These are phyloP conservation scores for Cladosporium sp. DNA, from an alignment of 2,329 filamentous ascomycete species.

Conservation along the genomic window DNA sequence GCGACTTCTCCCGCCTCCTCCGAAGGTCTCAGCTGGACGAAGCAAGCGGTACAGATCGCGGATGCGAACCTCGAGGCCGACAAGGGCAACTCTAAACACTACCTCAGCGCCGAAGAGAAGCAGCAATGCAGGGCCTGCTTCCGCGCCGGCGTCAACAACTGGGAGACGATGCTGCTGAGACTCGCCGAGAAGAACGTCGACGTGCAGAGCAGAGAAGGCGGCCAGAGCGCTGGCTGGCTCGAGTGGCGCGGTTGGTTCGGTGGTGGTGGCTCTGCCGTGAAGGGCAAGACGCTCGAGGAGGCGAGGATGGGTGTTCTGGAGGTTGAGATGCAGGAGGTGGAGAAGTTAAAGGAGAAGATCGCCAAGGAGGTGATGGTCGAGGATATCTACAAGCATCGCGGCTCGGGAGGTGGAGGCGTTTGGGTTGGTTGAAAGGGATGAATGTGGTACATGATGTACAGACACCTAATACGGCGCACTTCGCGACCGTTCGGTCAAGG, in stretches of 20 bases:
- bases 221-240: conserved; percentile 18
- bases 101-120: conserved; percentile 41
- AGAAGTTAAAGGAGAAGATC: conserved; percentile 21
- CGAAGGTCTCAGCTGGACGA: conserved; percentile 83
- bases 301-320: conserved; percentile 15
- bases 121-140: conserved; percentile 71
- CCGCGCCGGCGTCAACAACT: conserved; percentile 71
- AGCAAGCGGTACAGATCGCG: conserved; percentile 77
- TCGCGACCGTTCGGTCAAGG: no score
- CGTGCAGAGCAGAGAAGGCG: conserved; percentile 11
- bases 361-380: conserved; percentile 21
- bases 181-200: conserved; percentile 49
- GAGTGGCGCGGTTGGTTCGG: conserved; percentile 26
- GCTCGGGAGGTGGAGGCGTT: conserved; percentile 23
- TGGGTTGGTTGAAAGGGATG: conserved; percentile 21
- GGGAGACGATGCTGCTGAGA: conserved; percentile 72
- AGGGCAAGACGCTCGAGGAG: conserved; percentile 22
- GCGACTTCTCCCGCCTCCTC: conserved; percentile 51
- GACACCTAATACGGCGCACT: no score
- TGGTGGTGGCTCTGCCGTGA: conserved; percentile 15
- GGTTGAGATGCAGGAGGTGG: conserved; percentile 19
- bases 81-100: conserved; percentile 20
- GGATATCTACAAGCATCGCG: conserved; percentile 15
- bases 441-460: no score
- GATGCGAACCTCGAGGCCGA: conserved; percentile 47